These are phyloP conservation scores for Cunninghamia lanceolata DNA, from an alignment of 75 land plant species.

Conservation along the genomic window DNA sequence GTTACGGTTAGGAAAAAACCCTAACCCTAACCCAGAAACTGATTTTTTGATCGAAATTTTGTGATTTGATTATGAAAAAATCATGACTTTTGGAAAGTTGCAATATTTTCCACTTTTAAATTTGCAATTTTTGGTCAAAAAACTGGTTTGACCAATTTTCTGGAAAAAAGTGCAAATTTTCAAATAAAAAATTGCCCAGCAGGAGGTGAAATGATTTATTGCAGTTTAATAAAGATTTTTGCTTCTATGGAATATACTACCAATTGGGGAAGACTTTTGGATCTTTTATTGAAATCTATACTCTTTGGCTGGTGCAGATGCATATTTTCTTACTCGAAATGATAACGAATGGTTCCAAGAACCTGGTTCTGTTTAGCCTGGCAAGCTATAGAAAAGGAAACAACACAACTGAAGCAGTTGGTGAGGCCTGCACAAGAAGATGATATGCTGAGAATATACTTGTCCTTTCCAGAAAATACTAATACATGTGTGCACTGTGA, in stretches of 20 bases:
- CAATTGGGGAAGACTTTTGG: not conserved
- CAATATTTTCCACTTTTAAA: too few species aligned
- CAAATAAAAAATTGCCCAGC: too few species aligned
- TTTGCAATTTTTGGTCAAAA: too few species aligned
- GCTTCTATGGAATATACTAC: not conserved
- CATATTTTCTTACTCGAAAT: constrained; percentile 71
- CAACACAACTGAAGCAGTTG: not conserved
- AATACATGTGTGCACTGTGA: not conserved
- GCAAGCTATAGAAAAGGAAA: not conserved
- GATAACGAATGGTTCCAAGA: constrained; percentile 85
- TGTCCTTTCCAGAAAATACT: not conserved
- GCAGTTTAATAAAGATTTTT: too few species aligned
- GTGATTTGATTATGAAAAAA: too few species aligned
- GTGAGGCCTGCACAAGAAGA: not conserved
- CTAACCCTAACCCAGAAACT: too few species aligned
- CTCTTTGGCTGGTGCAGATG: constrained; percentile 61
- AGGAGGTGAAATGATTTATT: too few species aligned
- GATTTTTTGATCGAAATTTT: too few species aligned
- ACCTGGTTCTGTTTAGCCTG: constrained; percentile 18
- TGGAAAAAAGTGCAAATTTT: too few species aligned
- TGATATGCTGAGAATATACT: not conserved
- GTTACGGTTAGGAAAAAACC: too few species aligned
- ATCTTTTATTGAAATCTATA: not conserved
- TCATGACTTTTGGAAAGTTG: too few species aligned
- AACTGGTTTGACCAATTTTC: too few species aligned